Percentiles rank a stretch among this genome's conserved stretches.
Conservation (phyloP, 2,329 filamentous ascomycete genomes). For the Penicillium sp. region DNA sequence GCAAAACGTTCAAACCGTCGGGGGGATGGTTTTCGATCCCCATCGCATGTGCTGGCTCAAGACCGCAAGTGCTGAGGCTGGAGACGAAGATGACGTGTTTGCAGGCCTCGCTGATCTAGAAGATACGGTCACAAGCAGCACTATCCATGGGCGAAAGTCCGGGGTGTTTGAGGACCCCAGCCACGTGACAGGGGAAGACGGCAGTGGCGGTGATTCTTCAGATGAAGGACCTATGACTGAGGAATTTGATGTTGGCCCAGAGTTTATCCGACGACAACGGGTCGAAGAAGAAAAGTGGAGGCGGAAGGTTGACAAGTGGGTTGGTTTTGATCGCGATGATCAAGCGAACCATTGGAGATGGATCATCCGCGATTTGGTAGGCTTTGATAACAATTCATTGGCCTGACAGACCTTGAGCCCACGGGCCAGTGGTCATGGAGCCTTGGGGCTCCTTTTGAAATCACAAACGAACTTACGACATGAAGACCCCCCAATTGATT, state of each 20-base stretch:
- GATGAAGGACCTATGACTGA: constrained; percentile 88
- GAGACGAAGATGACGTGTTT: constrained; percentile 88
- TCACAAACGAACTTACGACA: constrained; percentile 24
- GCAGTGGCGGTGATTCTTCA: constrained; percentile 47
- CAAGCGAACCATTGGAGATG: constrained; percentile 67
- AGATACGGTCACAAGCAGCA: constrained; percentile 52
- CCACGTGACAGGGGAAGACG: constrained; percentile 38
- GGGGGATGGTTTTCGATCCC: constrained; percentile 98
- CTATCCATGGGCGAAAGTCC: constrained; percentile 21
- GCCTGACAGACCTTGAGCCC: too few relatives aligned
- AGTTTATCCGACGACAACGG: constrained; percentile 84
- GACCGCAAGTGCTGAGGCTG: constrained; percentile 54
- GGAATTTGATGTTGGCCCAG: constrained; percentile 95
- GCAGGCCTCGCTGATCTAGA: constrained; percentile 92
- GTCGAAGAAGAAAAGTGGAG: constrained; percentile 93
- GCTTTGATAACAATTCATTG: constrained; percentile 21
- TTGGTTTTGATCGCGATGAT: constrained; percentile 56
- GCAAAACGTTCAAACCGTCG: constrained; percentile 88
- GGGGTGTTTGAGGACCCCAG: constrained; percentile 27
- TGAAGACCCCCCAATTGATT: constrained; percentile 14
- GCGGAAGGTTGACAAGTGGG: constrained; percentile 84
- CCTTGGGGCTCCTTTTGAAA: constrained; percentile 2
- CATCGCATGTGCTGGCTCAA: constrained; percentile 98
- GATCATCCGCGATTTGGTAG: constrained; percentile 60
- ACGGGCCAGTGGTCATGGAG: background rate